Evolutionary conservation across 768 basidiomycete species (phyloP).

Genomic region (Serendipita sp.): DNA sequence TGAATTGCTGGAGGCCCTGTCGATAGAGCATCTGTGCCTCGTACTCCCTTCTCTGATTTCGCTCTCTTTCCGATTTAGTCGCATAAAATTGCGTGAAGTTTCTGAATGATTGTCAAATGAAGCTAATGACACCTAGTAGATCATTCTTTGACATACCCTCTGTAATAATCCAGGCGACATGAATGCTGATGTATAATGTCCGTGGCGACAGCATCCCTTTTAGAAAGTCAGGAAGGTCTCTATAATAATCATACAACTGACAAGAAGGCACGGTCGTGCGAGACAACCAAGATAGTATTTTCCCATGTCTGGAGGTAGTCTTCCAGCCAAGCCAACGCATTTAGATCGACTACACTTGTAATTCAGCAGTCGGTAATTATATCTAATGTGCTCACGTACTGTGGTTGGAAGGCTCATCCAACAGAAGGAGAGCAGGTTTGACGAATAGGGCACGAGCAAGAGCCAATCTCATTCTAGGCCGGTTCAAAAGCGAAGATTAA

Average conservation of each 20-base stretch:
- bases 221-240: background rate
- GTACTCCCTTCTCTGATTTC: conserved; percentile 85
- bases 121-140: background rate
- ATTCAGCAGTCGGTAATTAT: background rate
- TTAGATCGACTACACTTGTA: conserved; percentile 58
- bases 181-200: conserved; percentile 97
- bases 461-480: conserved; percentile 77
- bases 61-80: conserved; percentile 88
- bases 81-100: conserved; percentile 99
- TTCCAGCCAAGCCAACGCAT: conserved; percentile 94
- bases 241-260: conserved; percentile 20
- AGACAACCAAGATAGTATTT: conserved; percentile 87
- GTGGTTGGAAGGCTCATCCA: conserved; percentile 95
- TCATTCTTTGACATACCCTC: conserved; percentile 40
- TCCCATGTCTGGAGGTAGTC: conserved; percentile 94
- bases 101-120: conserved; percentile 8
- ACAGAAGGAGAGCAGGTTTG: conserved; percentile 67
- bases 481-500: background rate
- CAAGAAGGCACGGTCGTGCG: conserved; percentile 96
- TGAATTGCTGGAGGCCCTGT: conserved; percentile 91
- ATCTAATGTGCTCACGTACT: conserved; percentile 33
- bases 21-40: conserved; percentile 92
- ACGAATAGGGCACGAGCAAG: conserved; percentile 92
- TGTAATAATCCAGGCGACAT: conserved; percentile 87
- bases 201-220: conserved; percentile 84